These are phyloP conservation scores for Komagataella mondaviorum DNA, from an alignment of 805 yeast genomes.

Conservation along the genomic window DNA sequence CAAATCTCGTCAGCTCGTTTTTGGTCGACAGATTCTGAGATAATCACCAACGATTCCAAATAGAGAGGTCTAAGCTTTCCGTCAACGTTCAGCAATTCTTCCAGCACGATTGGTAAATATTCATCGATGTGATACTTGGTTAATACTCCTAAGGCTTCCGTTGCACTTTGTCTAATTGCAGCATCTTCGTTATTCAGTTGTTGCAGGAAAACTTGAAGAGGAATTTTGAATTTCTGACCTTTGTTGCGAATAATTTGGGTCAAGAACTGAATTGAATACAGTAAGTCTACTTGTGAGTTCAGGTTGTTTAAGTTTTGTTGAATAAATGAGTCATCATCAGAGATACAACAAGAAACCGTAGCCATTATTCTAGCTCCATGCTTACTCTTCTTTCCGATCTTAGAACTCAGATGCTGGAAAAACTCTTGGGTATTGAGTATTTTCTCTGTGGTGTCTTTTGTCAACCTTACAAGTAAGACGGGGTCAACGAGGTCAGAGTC, in stretches of 20 bases:
- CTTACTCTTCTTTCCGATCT: neutral
- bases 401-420: neutral
- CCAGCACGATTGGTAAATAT: conserved; percentile 25
- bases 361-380: neutral
- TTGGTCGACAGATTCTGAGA: conserved; percentile 7
- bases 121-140: conserved; percentile 23
- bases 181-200: conserved; percentile 19
- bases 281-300: neutral
- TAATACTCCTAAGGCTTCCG: conserved; percentile 39
- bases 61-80: neutral
- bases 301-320: neutral
- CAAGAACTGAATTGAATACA: neutral
- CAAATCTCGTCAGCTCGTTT: conserved; percentile 9
- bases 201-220: conserved; percentile 18
- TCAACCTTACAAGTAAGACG: neutral
- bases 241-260: neutral
- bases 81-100: conserved; percentile 5
- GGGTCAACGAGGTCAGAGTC: neutral
- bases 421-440: neutral
- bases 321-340: neutral
- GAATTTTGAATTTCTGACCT: neutral
- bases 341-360: neutral
- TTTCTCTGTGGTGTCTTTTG: neutral
- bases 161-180: conserved; percentile 27
- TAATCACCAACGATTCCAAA: conserved; percentile 2